A percentile compares a stretch with the other conserved stretches of the same genome.
These are phyloP conservation scores for Salix arbutifolia DNA, from an alignment of 345 rosid species.

Conservation along the genomic window DNA sequence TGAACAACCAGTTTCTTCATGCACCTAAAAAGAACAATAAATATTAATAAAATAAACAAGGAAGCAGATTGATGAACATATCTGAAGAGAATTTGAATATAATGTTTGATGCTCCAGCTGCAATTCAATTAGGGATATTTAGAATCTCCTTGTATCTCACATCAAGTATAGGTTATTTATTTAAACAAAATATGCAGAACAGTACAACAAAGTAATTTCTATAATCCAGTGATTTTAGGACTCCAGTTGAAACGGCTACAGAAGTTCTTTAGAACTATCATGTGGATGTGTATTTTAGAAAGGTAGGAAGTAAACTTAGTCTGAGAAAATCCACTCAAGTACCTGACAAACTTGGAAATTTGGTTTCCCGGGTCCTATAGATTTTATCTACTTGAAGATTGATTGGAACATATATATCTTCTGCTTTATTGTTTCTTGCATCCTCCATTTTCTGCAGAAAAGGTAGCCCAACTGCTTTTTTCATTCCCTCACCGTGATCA, in stretches of 20 bases:
- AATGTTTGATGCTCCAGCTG: not conserved
- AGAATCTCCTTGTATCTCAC: not conserved
- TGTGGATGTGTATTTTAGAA: not conserved
- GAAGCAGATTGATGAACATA: not conserved
- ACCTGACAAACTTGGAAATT: slow-evolving; percentile 30
- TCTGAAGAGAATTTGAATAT: not conserved
- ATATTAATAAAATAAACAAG: not conserved
- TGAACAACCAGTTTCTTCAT: not conserved
- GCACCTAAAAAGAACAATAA: not conserved
- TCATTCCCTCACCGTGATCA: slow-evolving; percentile 21
- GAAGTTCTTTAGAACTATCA: not conserved
- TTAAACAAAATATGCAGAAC: not conserved
- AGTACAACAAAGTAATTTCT: not conserved
- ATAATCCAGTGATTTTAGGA: not conserved
- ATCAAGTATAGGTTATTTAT: not conserved
- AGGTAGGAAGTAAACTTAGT: not conserved
- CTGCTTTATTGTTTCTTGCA: slow-evolving; percentile 4
- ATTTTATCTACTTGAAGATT: slow-evolving; percentile 11
- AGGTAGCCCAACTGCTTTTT: slow-evolving; percentile 8
- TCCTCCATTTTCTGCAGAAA: slow-evolving; percentile 20
- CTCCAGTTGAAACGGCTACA: not conserved
- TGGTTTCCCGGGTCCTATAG: slow-evolving; percentile 13
- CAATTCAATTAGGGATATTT: slow-evolving; percentile 2
- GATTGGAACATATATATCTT: slow-evolving; percentile 1
- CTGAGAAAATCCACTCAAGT: not conserved